These are phyloP conservation scores for Aristolochia contorta DNA, from an alignment of 164 flowering plant genomes.

Conservation along the genomic window DNA sequence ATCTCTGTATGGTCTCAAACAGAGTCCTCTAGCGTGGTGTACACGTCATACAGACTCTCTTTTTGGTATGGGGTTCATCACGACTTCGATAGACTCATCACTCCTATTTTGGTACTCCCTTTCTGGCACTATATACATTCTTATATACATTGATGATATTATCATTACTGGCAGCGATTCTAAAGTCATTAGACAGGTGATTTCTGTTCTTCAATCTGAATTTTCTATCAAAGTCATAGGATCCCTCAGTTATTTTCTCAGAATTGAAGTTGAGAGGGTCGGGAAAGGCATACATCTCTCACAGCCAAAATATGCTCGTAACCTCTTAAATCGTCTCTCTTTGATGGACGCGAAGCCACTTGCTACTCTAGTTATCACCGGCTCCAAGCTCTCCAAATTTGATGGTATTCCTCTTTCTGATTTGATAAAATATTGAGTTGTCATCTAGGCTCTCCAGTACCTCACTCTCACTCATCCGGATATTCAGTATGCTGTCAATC, in stretches of 20 bases:
- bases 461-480: neutral
- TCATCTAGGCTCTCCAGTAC: too few relatives aligned
- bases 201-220: neutral
- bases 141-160: neutral
- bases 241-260: neutral
- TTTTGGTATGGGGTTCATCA: neutral
- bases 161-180: neutral
- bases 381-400: too few relatives aligned
- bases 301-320: too few relatives aligned
- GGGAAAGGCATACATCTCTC: too few relatives aligned
- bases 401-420: neutral
- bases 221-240: neutral
- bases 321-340: too few relatives aligned
- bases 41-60: neutral
- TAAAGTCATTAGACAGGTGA: neutral
- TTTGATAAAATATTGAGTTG: neutral
- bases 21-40: neutral
- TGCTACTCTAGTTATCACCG: too few relatives aligned
- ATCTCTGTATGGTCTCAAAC: too few relatives aligned
- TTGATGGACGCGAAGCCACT: too few relatives aligned
- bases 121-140: too few relatives aligned
- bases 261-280: too few relatives aligned
- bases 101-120: too few relatives aligned
- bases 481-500: neutral
- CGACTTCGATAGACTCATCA: too few relatives aligned